Conservation (phyloP, 352 stramenopile species). For the Pythium phragmitis region DNA sequence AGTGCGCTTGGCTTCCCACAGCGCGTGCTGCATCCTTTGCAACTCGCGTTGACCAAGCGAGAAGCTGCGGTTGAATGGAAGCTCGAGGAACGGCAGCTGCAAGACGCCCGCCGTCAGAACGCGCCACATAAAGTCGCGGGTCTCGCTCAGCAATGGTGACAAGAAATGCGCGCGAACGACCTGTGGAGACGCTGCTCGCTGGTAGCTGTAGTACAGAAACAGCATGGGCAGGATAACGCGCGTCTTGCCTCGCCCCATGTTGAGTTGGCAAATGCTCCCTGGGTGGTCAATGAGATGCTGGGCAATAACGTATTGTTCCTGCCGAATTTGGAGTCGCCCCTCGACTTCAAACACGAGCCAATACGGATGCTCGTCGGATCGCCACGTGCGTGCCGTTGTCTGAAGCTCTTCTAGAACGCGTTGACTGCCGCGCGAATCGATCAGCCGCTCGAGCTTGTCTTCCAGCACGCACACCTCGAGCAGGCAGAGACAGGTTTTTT, state of each 20-base stretch:
- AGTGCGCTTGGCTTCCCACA: constrained; percentile 37
- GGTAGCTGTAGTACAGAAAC: constrained; percentile 60
- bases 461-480: constrained; percentile 78
- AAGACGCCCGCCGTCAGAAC: constrained; percentile 47
- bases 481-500: constrained; percentile 26
- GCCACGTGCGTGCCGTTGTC: constrained; percentile 40
- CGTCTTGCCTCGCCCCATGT: constrained; percentile 88
- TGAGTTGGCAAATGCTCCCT: constrained; percentile 76
- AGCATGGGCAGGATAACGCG: constrained; percentile 88
- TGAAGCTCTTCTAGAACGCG: constrained; percentile 54
- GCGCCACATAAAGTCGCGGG: constrained; percentile 59
- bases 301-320: constrained; percentile 73
- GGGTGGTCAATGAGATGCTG: constrained; percentile 65
- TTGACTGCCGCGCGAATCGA: not conserved
- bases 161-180: constrained; percentile 71
- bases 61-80: constrained; percentile 70
- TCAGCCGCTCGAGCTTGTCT: constrained; percentile 62
- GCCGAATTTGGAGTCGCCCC: constrained; percentile 72
- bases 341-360: constrained; percentile 90
- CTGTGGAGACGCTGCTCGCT: not conserved
- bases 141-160: constrained; percentile 57
- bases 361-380: constrained; percentile 50
- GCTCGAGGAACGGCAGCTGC: constrained; percentile 46
- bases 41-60: constrained; percentile 30
- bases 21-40: constrained; percentile 31